Conservation (phyloP, 805 yeast genomes). For the Cyberlindnera japonica region DNA sequence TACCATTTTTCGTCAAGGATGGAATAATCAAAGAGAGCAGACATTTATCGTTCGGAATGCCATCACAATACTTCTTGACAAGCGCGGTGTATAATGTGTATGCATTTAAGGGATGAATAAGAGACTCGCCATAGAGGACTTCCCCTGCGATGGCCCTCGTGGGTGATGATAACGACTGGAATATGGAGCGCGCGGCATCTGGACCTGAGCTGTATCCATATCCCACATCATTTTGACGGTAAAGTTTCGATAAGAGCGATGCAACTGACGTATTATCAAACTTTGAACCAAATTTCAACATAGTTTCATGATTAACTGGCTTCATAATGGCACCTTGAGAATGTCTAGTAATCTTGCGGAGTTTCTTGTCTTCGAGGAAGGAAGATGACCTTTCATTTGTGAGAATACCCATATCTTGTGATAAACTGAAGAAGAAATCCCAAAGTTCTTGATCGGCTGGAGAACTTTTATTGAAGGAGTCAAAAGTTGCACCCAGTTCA, state of each 20-base stretch:
- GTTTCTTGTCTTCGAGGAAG: constrained; percentile 5
- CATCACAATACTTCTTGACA: constrained; percentile 20
- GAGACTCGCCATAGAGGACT: constrained; percentile 30
- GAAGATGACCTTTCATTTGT: constrained; percentile 1
- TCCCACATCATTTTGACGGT: constrained; percentile 6
- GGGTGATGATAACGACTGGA: constrained; percentile 17
- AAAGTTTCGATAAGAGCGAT: constrained; percentile 13
- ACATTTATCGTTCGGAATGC: constrained; percentile 29
- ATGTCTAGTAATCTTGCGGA: constrained; percentile 1
- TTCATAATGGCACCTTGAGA: constrained; percentile 3
- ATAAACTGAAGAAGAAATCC: constrained; percentile 10
- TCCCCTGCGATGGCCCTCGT: constrained; percentile 20
- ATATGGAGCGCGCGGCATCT: constrained; percentile 24
- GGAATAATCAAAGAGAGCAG: constrained; percentile 48
- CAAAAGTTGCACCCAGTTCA: constrained; percentile 4
- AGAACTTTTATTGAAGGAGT: neutral
- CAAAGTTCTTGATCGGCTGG: constrained; percentile 3
- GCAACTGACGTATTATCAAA: constrained; percentile 20
- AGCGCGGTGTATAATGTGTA: constrained; percentile 27
- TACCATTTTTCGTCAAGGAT: constrained; percentile 30
- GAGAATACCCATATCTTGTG: constrained; percentile 4
- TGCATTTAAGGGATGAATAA: constrained; percentile 30
- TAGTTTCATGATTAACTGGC: neutral
- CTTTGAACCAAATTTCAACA: neutral
- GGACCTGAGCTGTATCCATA: constrained; percentile 9